Percentiles rank a stretch among this genome's conserved stretches.
Conservation (phyloP, 495 filamentous ascomycete species). For the Apiosordaria backusii region DNA sequence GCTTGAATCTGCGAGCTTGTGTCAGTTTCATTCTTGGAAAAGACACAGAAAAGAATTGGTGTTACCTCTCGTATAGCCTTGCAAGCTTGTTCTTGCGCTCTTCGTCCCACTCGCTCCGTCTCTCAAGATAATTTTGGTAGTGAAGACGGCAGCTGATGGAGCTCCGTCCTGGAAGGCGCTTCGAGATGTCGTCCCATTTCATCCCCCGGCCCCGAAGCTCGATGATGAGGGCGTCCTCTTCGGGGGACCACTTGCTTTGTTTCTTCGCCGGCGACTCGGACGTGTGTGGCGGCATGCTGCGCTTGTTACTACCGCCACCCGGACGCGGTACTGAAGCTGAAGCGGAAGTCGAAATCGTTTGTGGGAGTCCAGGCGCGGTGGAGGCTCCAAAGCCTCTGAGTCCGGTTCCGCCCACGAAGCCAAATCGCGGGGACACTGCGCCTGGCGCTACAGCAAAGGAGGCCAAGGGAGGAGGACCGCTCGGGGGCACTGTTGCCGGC, state of each 20-base stretch:
- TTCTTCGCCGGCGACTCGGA: constrained; percentile 82
- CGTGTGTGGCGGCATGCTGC: constrained; percentile 52
- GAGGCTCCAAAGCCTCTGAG: constrained; percentile 14
- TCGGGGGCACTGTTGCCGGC: constrained; percentile 28
- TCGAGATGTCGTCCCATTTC: constrained; percentile 99
- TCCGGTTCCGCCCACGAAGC: constrained; percentile 10
- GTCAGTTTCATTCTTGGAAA: constrained; percentile 22
- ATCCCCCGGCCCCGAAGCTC: constrained; percentile 81
- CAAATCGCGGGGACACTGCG: constrained; percentile 21
- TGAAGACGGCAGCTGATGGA: constrained; percentile 90
- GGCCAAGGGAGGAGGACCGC: constrained; percentile 19
- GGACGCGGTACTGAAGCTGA: constrained; percentile 16
- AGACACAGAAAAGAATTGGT: constrained; percentile 1
- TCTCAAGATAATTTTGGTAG: constrained; percentile 96
- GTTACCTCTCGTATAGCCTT: constrained; percentile 90
- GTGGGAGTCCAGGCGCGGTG: constrained; percentile 7
- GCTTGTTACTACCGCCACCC: constrained; percentile 33
- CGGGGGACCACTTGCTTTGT: constrained; percentile 91
- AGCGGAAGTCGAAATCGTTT: constrained; percentile 10
- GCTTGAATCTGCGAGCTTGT: constrained; percentile 68
- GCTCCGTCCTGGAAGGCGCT: constrained; percentile 81
- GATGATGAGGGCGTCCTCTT: constrained; percentile 88
- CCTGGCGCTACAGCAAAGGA: constrained; percentile 26
- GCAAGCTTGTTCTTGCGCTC: constrained; percentile 96
- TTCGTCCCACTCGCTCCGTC: constrained; percentile 89